Evolutionary conservation across 306 rosid species (phyloP), one percentile per base, ranked within the genome.

Genomic region (Prunus kanzakura): DNA sequence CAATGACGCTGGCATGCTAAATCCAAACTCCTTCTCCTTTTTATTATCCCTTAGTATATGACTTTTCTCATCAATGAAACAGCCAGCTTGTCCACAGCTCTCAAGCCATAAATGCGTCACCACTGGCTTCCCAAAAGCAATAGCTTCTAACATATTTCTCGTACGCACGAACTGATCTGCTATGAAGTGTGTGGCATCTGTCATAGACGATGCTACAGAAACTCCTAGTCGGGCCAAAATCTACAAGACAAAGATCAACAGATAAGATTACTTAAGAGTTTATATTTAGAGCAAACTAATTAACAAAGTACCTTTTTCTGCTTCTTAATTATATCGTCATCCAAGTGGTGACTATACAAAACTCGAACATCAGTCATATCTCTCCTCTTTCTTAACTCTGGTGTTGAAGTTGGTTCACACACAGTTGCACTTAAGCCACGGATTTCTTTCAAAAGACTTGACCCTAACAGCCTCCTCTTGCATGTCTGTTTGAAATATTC

Each of bases 61-160:
- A 52, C 78, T 86, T 81, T 84, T 92, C 89, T 96, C 98, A 38
- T 96, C 99, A 13, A 96, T 83, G 81, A 92, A 88, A 85, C 97
- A 91, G 78, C 82, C 86, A 57, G 98, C 97, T 87, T 92, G 93
- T 65, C 98, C 99, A 80, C 98, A 96, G 83, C 93, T 91, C 68
- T 92, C 93, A 38, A 96, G 81, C 99, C 99, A 96, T 73, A 79
- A 84, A 86, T 86, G 98, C n/a, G 97, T 91, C 61, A 96, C 98
- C 76, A 96, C 99, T 57, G 89, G 93, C 85, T 96, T 92, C 45
- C 97, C 93, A 56, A 69, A 82, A 76, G 99, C 96, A 73, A 96
- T 96, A 67, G 99, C 98, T 83, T 89, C 96, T 77, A 96, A 82
- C 96, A 96, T 89, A 85, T 92, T 96, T 78, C 96, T 90, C 30